Evolutionary conservation across 108 stramenopile species (phyloP), one percentile per base, ranked within the genome.

Genomic region (Chaetoceros tenuissimus): DNA sequence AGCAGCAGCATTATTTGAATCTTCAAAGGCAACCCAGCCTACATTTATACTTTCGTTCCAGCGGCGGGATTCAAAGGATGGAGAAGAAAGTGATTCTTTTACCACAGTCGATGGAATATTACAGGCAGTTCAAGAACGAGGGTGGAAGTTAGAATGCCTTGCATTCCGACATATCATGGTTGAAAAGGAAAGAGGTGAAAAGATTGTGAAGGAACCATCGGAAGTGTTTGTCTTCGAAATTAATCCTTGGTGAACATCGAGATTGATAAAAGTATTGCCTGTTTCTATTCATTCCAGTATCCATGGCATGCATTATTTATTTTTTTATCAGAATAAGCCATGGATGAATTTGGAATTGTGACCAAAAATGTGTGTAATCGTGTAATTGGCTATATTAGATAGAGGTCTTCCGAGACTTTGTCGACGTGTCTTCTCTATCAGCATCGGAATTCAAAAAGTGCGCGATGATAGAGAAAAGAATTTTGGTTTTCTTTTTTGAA

Each of bases 41-140:
- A 63, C 62, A 23, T 69, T 82, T 2, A 48, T 85, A 1, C 30
- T 85, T 55, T 80, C 80, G 54, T 85, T 85, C 66, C 80, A 85
- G 60, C 72, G 81, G 48, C 60, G 84, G 53, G 77, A 78, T 66
- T 31, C 68, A 13, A 57, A 69, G 24, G 64, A 67, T 47, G 65
- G 63, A 26, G 46, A 56, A 16, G 67, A 66, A n/a, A 64, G 64
- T 46, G 23, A 1, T 3, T 10, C 55, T 1, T 85, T 85, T 65
- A 80, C 84, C 17, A 82, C 68, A 2, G 77, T 82, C 7, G 57
- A 71, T 44, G 49, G 76, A 2, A 63, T 85, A 2, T 23, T 80
- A 13, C 52, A 62, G 21, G 58, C 59, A 10, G 69, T 82, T 17
- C 53, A 69, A 40, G 46, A 29, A 10, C 68, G 81, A 58, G 66